Conservation (phyloP, 306 rosid genomes). For the Vigna radiata region DNA sequence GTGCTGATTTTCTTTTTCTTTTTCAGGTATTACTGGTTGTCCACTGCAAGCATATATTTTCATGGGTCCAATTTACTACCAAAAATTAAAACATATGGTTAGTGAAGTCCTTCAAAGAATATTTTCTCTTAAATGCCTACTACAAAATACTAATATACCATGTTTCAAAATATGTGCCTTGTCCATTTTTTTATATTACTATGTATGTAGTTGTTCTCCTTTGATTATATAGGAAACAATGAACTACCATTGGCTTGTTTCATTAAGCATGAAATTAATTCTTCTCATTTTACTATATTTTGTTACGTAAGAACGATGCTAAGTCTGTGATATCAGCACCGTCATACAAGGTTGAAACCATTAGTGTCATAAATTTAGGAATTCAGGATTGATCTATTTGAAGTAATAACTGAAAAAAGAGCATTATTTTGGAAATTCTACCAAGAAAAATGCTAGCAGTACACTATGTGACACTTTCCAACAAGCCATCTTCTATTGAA, state of each 20-base stretch:
- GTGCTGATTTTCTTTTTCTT: constrained; percentile 34
- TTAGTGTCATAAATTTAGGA: neutral
- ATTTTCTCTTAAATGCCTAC: constrained; percentile 13
- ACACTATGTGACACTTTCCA: neutral
- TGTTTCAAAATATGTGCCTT: neutral
- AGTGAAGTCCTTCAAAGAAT: constrained; percentile 40
- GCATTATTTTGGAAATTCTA: neutral
- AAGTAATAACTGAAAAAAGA: neutral
- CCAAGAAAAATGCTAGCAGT: neutral
- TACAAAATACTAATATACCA: neutral
- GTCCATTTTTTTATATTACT: too few relatives aligned
- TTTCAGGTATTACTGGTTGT: constrained; percentile 90
- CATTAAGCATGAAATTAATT: neutral
- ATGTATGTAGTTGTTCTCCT: neutral
- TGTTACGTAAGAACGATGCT: neutral
- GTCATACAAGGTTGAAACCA: neutral
- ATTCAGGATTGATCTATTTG: neutral
- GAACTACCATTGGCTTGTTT: neutral
- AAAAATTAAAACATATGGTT: constrained; percentile 95
- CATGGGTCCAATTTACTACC: constrained; percentile 99
- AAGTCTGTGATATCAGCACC: neutral
- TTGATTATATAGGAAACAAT: neutral
- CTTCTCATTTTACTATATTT: neutral
- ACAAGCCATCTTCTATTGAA: neutral
- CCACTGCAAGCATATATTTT: constrained; percentile 96